Conservation (phyloP, 257 asterid genomes). For the Nicotiana undulata region DNA sequence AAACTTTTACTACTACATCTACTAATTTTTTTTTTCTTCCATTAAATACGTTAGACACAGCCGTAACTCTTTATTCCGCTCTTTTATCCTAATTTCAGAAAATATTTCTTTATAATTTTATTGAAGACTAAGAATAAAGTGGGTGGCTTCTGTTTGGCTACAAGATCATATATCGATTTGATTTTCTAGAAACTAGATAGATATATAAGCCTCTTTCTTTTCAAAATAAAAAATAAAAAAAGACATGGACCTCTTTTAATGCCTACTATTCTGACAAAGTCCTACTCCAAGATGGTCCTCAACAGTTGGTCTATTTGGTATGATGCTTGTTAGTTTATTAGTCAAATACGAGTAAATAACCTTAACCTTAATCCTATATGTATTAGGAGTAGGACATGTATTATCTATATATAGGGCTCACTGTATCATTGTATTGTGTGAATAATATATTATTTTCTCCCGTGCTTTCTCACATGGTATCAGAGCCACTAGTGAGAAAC, state of each 20-base stretch:
- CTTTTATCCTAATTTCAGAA: not conserved
- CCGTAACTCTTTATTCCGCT: not conserved
- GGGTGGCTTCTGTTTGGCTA: not conserved
- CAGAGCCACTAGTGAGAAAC: too few relatives aligned
- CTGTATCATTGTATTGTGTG: too few relatives aligned
- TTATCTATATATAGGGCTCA: too few relatives aligned
- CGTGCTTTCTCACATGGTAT: too few relatives aligned
- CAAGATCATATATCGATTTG: not conserved
- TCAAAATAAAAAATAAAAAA: too few relatives aligned
- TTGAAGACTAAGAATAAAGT: not conserved
- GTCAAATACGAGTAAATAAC: too few relatives aligned
- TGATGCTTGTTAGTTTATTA: too few relatives aligned
- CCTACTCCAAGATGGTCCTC: not conserved
- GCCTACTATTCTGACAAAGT: not conserved
- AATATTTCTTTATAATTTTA: too few relatives aligned
- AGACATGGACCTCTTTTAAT: not conserved
- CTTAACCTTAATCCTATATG: too few relatives aligned
- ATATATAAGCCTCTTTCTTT: too few relatives aligned
- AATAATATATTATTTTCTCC: too few relatives aligned
- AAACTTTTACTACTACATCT: not conserved
- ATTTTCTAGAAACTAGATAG: not conserved
- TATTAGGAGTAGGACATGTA: too few relatives aligned
- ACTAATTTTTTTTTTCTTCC: not conserved
- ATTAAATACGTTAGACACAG: not conserved
- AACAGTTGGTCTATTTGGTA: not conserved